Evolutionary conservation across 2,329 filamentous ascomycete species (phyloP), one percentile per base, ranked within the genome.

Genomic region (Neofusicoccum sp.): DNA sequence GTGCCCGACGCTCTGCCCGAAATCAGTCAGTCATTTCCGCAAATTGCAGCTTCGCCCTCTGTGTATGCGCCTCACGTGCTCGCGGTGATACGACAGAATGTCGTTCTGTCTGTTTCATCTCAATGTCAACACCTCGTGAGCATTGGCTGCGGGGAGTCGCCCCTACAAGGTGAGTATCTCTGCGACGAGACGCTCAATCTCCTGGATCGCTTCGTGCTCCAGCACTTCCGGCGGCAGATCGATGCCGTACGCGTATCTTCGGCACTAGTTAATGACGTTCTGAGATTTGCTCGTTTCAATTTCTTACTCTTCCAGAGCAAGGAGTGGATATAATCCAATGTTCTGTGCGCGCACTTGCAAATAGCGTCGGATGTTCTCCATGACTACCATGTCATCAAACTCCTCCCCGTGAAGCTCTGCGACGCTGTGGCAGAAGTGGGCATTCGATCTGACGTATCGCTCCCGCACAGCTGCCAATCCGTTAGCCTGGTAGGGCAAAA

Each of bases 371-470:
- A 63, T 63, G 43, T 63, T 63, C 14, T 63, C 61, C 61, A 59
- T 63, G 39, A 63, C 61, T 4, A 59, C 61, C 61, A 63, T 63
- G 52, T 58, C 61, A 33, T 63, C 61, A 44, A 63, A 63, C 37
- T 58, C 29, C 33, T 63, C 61, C 9, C 54, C 61, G 33, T 63
- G 61, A 8, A 63, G 43, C 41, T 63, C 54, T 29, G 61, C 61
- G 2, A 63, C 61, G 28, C 61, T 63, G 22, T 47, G 52, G 45
- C 61, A 63, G 36, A 63, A 63, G 22, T 63, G 52, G 16, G 34
- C 54, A 16, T 63, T 63, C n/a, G 61, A 44, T 29, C 52, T 49
- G 61, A 44, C 48, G 54, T 63, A 63, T 36, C 61, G 52, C 28
- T 50, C 48, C 11, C 59, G 47, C n/a, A 52, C 59, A 37, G 31